Evolutionary conservation across 1,284 basidiomycete species (phyloP).

Genomic region (Coniophora puteana): DNA sequence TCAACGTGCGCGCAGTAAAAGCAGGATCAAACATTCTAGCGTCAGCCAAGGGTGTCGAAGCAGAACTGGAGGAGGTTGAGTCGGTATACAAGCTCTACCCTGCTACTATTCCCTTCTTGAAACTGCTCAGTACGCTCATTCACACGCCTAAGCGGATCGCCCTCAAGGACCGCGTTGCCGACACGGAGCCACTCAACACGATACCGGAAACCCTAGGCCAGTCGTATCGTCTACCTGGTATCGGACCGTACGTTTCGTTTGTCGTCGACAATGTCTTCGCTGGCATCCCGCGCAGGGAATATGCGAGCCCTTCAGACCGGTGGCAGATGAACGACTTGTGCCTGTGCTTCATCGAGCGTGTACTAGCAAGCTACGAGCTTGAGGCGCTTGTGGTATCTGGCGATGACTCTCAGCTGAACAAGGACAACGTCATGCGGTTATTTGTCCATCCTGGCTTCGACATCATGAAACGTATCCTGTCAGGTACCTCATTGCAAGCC

Average conservation of each 20-base stretch:
- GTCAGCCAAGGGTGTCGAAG: slow-evolving; percentile 66
- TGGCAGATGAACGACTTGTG: slow-evolving; percentile 88
- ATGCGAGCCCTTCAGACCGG: slow-evolving; percentile 68
- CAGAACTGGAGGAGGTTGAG: slow-evolving; percentile 87
- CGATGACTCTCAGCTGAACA: slow-evolving; percentile 47
- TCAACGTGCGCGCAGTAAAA: slow-evolving; percentile 67
- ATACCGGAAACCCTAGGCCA: slow-evolving; percentile 76
- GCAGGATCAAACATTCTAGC: slow-evolving; percentile 36
- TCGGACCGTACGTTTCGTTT: slow-evolving; percentile 78
- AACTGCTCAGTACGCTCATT: slow-evolving; percentile 77
- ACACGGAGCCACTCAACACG: slow-evolving; percentile 63
- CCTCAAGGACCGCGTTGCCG: slow-evolving; percentile 53
- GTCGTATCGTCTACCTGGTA: slow-evolving; percentile 72
- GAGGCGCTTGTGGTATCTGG: slow-evolving; percentile 52
- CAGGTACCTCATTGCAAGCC: slow-evolving; percentile 65
- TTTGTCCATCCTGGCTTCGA: slow-evolving; percentile 87
- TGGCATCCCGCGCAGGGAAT: slow-evolving; percentile 71
- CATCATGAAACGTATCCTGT: slow-evolving; percentile 78
- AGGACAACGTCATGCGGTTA: slow-evolving; percentile 50
- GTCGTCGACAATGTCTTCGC: slow-evolving; percentile 88
- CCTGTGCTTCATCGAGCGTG: slow-evolving; percentile 83
- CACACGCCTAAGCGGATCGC: slow-evolving; percentile 72
- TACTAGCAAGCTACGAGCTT: slow-evolving; percentile 79
- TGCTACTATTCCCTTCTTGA: slow-evolving; percentile 84
- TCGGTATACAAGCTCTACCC: slow-evolving; percentile 77